Base-by-base conservation (phyloP, 1,139 yeast genomes). In the Torulaspora pretoriensis region DNA sequence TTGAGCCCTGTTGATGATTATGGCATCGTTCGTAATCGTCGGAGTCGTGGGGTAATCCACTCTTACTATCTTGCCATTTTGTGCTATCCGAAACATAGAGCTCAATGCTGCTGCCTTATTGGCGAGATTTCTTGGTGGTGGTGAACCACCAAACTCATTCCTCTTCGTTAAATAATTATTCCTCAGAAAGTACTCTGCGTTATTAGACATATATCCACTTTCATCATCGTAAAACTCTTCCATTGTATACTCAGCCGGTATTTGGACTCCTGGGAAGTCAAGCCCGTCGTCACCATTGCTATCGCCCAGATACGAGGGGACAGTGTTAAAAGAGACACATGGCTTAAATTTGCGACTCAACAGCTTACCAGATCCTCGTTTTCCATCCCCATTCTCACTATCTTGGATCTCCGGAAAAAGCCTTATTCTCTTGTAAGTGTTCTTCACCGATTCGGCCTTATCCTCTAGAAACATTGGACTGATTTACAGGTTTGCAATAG, bases 1-100 rank as follows among this genome's bases (percentile, higher is more conserved):
- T 33, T 55, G 58, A 8, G 50, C 49, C 38, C 51, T 59, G 29
- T 51, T 63, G 4, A 61, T 46, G 3, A 63, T 51, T 16, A 64
- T 49, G 1, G 67, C 60, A 38, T 63, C 61, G 40, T 52, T 60
- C 10, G 49, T 43, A 7, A 63, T 49, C 3, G 59, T 54, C 9
- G 67, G 67, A 31, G 57, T 53, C 29, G 62, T 60, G 7, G 67
- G 67, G 42, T 64, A 64, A 42, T 64, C 68, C 24, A 57, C 57
- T 40, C 65, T 54, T 2, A 56, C 58, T n/a, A 58, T 48, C 46
- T 52, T 56, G 24, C 65, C 67, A 38, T 59, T 53, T 22, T 48
- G 41, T 8, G 54, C 55, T 16, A 53, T 42, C 42, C 45, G 46
- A 29, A 56, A 56, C 48, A 45, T 54, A 9, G 49, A 49, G 14